These are phyloP conservation scores for Rubus idaeus DNA, from an alignment of 306 rosid genomes.

Conservation along the genomic window DNA sequence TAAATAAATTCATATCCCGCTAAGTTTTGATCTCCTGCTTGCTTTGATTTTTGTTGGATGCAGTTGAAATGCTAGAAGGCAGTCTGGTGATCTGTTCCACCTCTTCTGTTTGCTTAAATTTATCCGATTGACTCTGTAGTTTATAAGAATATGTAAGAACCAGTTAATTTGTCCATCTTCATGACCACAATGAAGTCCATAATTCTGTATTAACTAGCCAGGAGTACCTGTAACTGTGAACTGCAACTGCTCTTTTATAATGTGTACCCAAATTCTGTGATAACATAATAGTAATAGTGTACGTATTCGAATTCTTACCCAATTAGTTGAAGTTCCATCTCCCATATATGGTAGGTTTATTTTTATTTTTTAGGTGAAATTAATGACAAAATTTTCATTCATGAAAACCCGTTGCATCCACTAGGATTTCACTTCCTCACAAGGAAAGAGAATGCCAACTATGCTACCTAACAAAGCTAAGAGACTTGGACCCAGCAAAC, in stretches of 20 bases:
- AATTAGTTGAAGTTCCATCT: background rate
- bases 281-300: background rate
- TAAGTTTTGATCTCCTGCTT: background rate
- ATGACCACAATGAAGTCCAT: slow-evolving; percentile 3
- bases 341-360: background rate
- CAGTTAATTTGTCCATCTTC: slow-evolving; percentile 3
- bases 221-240: slow-evolving; percentile 5
- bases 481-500: no score
- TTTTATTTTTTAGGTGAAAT: no score
- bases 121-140: background rate
- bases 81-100: background rate
- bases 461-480: no score
- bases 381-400: no score
- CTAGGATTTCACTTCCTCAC: no score
- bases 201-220: slow-evolving; percentile 14
- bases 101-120: background rate
- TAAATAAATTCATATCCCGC: background rate
- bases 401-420: no score
- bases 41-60: slow-evolving; percentile 12
- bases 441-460: no score
- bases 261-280: background rate
- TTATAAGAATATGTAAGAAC: slow-evolving; percentile 6
- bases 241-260: slow-evolving; percentile 3
- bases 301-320: background rate
- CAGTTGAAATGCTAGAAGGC: slow-evolving; percentile 25